Evolutionary conservation across 345 rosid genomes (phyloP).

Genomic region (Excoecaria cochinchinensis): DNA sequence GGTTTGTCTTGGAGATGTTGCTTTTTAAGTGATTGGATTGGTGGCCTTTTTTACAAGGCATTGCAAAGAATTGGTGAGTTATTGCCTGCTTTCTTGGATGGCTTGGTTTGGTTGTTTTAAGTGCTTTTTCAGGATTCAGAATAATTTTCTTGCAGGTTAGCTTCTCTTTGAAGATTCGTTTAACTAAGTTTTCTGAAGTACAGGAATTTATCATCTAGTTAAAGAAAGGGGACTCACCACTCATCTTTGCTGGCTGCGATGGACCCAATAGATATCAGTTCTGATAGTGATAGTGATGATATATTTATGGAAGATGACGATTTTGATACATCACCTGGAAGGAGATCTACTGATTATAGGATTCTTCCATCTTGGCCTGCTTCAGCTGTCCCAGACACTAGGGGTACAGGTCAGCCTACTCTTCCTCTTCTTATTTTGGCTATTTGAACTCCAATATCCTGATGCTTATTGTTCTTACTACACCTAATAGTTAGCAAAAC

Average conservation of each 20-base stretch:
- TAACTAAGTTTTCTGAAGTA: neutral
- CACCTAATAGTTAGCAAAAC: neutral
- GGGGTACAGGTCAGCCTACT: slow-evolving; percentile 32
- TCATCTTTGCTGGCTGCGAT: slow-evolving; percentile 34
- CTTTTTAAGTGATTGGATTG: too few relatives aligned
- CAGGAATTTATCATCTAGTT: neutral
- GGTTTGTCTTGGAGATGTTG: too few relatives aligned
- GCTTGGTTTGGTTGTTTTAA: neutral
- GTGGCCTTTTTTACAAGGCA: too few relatives aligned
- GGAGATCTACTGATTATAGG: slow-evolving; percentile 38
- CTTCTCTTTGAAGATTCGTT: slow-evolving; percentile 22
- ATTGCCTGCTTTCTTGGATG: neutral
- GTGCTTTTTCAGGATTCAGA: slow-evolving; percentile 8
- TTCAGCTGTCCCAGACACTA: slow-evolving; percentile 21
- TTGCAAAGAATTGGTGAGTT: slow-evolving; percentile 32
- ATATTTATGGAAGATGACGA: slow-evolving; percentile 13
- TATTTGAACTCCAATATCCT: neutral
- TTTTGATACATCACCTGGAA: slow-evolving; percentile 16
- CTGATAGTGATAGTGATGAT: slow-evolving; percentile 63
- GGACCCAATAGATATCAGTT: slow-evolving; percentile 70
- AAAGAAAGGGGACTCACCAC: slow-evolving; percentile 5
- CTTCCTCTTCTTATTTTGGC: neutral
- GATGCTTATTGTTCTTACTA: neutral
- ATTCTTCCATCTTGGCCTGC: slow-evolving; percentile 47
- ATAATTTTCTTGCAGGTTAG: slow-evolving; percentile 30